phyloP scores from a whole-genome alignment of 345 rosid genomes.

The Arabis alpina region DNA sequence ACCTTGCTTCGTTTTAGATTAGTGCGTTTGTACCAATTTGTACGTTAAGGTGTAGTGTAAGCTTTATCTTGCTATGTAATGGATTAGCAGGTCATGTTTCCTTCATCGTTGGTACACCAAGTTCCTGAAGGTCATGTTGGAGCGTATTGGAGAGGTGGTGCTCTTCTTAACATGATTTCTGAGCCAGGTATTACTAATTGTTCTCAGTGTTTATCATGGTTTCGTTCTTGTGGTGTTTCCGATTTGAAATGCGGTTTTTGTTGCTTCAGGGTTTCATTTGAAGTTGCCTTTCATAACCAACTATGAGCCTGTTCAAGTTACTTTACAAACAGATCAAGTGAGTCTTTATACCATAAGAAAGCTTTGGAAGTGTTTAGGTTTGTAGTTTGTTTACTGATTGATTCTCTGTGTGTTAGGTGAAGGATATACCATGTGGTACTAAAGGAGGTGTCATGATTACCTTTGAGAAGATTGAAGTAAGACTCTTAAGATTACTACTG shows the following conservation, averaged over 20 bases:
- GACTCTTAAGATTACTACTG: slow-evolving; percentile 3
- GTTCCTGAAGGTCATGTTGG: slow-evolving; percentile 98
- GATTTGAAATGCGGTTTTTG: not conserved
- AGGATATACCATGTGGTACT: slow-evolving; percentile 93
- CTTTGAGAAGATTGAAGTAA: slow-evolving; percentile 93
- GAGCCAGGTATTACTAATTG: slow-evolving; percentile 66
- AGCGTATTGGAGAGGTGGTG: slow-evolving; percentile 96
- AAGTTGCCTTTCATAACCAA: slow-evolving; percentile 84
- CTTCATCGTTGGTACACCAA: slow-evolving; percentile 73
- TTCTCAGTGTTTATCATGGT: not conserved
- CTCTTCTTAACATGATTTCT: slow-evolving; percentile 64
- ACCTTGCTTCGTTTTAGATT: not conserved
- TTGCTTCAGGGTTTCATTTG: slow-evolving; percentile 69
- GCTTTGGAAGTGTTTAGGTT: slow-evolving; percentile 19
- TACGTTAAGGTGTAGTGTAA: not conserved
- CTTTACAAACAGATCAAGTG: slow-evolving; percentile 90
- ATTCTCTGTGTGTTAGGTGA: slow-evolving; percentile 54
- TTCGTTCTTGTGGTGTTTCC: slow-evolving; percentile 6
- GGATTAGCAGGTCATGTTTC: slow-evolving; percentile 54
- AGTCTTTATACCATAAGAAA: slow-evolving; percentile 14
- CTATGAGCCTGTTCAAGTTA: slow-evolving; percentile 92
- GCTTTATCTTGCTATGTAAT: not conserved
- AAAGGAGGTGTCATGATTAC: slow-evolving; percentile 96
- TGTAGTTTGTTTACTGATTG: slow-evolving; percentile 8
- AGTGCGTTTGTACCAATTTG: no score